Percentiles rank a stretch among this genome's conserved stretches.
Evolutionary conservation across 805 yeast genomes (phyloP).

Genomic region (Metschnikowia orientalis): DNA sequence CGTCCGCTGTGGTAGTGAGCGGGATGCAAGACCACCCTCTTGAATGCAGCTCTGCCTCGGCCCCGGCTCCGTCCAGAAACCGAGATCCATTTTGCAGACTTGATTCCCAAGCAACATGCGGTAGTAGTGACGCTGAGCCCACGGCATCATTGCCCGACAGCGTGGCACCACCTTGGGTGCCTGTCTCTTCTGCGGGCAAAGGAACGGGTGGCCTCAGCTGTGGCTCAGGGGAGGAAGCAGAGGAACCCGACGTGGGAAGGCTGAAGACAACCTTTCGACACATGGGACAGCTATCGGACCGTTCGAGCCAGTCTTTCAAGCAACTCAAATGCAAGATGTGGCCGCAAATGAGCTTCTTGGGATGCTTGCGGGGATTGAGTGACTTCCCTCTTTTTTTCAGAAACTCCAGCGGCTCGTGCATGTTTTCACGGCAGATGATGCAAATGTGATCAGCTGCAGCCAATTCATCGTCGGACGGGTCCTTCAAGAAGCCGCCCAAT

Average conservation of each 20-base stretch:
- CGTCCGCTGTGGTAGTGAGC: too few species aligned
- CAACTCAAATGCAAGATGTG: conserved; percentile 90
- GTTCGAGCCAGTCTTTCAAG: conserved; percentile 85
- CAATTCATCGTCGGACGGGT: conserved; percentile 61
- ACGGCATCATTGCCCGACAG: too few species aligned
- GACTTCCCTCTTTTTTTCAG: conserved; percentile 19
- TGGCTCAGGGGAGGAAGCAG: too few species aligned
- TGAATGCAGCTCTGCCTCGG: too few species aligned
- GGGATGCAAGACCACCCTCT: too few species aligned
- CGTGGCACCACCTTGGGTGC: too few species aligned
- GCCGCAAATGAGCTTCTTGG: conserved; percentile 77
- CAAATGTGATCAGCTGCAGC: conserved; percentile 58
- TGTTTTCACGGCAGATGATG: conserved; percentile 89
- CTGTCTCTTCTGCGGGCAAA: too few species aligned
- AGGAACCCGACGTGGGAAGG: background rate
- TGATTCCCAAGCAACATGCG: too few species aligned
- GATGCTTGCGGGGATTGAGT: conserved; percentile 41
- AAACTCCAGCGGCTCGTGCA: conserved; percentile 48
- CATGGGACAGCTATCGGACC: conserved; percentile 90
- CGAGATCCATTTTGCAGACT: too few species aligned
- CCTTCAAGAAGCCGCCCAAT: conserved; percentile 57
- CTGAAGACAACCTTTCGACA: conserved; percentile 68
- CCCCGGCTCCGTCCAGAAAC: too few species aligned
- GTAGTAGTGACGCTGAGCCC: too few species aligned
- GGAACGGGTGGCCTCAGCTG: too few species aligned